A percentile compares a stretch with the other conserved stretches of the same genome.
phyloP scores from a whole-genome alignment of 1,284 basidiomycete genomes.

The Lentinus polychrous region DNA sequence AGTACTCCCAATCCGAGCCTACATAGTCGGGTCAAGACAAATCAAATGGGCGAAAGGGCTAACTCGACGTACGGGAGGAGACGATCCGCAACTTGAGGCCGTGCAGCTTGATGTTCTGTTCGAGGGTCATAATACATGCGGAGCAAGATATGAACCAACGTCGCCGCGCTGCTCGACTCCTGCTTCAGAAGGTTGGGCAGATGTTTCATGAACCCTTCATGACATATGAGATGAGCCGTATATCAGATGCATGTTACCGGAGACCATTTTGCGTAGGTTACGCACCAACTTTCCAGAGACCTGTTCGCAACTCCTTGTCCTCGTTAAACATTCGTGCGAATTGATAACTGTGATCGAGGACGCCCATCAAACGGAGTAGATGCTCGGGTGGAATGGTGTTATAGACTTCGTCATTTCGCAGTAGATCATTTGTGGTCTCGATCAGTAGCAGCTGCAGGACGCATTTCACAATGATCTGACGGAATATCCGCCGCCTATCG shows the following conservation, averaged over 20 bases:
- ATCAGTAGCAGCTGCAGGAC: constrained; percentile 95
- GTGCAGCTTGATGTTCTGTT: constrained; percentile 74
- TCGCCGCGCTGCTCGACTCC: constrained; percentile 95
- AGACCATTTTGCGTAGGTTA: constrained; percentile 15
- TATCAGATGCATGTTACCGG: not conserved
- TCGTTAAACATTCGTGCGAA: constrained; percentile 98
- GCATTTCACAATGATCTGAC: constrained; percentile 99
- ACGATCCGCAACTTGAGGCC: constrained; percentile 81
- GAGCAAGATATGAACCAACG: constrained; percentile 86
- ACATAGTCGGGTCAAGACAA: constrained; percentile 6
- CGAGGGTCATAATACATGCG: constrained; percentile 95
- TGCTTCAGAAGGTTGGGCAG: constrained; percentile 97
- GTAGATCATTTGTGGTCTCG: constrained; percentile 94
- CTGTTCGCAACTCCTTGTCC: constrained; percentile 94
- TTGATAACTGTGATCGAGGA: constrained; percentile 94
- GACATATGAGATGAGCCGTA: not conserved
- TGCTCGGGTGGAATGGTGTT: constrained; percentile 92
- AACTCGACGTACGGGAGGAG: constrained; percentile 74
- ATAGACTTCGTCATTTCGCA: constrained; percentile 92
- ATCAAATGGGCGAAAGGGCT: constrained; percentile 2
- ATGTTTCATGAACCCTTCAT: constrained; percentile 97
- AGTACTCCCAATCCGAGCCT: constrained; percentile 90
- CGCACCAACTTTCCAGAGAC: constrained; percentile 98
- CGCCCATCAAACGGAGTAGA: constrained; percentile 87
- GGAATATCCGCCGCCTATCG: constrained; percentile 89